A percentile compares a stretch with the other conserved stretches of the same genome.
Evolutionary conservation across 2,329 filamentous ascomycete species (phyloP).

Genomic region (Karstenula rhodostoma): DNA sequence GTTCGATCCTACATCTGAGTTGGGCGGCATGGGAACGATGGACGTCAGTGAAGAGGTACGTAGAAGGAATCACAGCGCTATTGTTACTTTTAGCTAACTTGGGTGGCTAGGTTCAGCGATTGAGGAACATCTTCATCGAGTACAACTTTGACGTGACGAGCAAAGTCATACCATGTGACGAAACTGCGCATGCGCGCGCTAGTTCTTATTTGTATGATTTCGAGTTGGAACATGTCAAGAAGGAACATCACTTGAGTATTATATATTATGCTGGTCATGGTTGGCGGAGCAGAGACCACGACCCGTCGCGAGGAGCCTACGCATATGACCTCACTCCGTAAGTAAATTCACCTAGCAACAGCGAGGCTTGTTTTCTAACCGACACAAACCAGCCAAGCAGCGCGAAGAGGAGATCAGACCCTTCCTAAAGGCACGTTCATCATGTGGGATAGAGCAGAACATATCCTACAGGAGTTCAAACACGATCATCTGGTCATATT

Average conservation of each 20-base stretch:
- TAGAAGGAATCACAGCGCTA: neutral
- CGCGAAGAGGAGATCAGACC: neutral
- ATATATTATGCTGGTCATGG: slow-evolving; percentile 26
- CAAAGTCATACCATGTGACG: slow-evolving; percentile 13
- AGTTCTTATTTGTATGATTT: slow-evolving; percentile 16
- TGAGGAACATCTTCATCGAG: slow-evolving; percentile 16
- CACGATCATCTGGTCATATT: slow-evolving; percentile 34
- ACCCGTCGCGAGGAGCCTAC: neutral
- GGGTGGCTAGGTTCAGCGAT: slow-evolving; percentile 9
- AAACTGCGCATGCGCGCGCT: slow-evolving; percentile 20
- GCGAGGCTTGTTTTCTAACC: neutral
- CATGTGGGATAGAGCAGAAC: slow-evolving; percentile 26
- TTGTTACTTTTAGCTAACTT: neutral
- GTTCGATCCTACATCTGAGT: slow-evolving; percentile 7
- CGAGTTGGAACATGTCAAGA: slow-evolving; percentile 13
- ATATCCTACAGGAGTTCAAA: slow-evolving; percentile 9
- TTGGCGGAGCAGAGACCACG: slow-evolving; percentile 7
- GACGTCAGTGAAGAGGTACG: slow-evolving; percentile 16
- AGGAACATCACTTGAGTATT: slow-evolving; percentile 27
- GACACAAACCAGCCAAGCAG: neutral
- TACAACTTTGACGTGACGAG: slow-evolving; percentile 20
- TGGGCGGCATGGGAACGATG: slow-evolving; percentile 3
- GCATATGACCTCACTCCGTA: slow-evolving; percentile 16
- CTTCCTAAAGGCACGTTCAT: slow-evolving; percentile 9
- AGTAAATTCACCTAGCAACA: neutral